A percentile compares a stretch with the other conserved stretches of the same genome.
Conservation (phyloP, 2,329 filamentous ascomycete genomes). For the Escovopsis sp. region DNA sequence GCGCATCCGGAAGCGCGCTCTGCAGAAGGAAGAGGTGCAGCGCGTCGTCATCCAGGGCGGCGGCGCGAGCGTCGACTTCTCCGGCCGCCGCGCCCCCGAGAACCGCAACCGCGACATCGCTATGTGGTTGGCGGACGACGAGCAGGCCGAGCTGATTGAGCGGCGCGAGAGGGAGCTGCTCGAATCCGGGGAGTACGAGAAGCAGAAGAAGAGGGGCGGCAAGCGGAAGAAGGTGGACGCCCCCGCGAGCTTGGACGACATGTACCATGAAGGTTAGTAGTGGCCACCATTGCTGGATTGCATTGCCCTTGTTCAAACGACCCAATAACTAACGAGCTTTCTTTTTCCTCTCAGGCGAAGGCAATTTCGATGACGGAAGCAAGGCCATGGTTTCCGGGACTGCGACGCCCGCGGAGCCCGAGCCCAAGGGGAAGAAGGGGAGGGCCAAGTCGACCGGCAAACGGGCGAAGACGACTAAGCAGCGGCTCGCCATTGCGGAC, state of each 20-base stretch:
- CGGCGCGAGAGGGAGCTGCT: slow-evolving; percentile 77
- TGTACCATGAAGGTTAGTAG: slow-evolving; percentile 94
- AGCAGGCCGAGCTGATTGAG: slow-evolving; percentile 88
- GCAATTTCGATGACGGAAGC: slow-evolving; percentile 79
- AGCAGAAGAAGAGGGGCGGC: slow-evolving; percentile 46
- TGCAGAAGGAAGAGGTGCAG: slow-evolving; percentile 98
- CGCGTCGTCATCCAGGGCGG: slow-evolving; percentile 92
- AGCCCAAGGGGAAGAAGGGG: slow-evolving; percentile 36
- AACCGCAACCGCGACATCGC: slow-evolving; percentile 97
- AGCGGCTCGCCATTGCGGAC: slow-evolving; percentile 53
- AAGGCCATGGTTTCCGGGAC: slow-evolving; percentile 59
- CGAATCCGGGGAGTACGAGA: slow-evolving; percentile 54
- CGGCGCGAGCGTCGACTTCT: slow-evolving; percentile 88
- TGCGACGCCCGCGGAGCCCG: slow-evolving; percentile 59
- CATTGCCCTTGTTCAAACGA: neutral
- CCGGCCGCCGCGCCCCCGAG: slow-evolving; percentile 71
- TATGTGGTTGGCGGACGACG: slow-evolving; percentile 96
- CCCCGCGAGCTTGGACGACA: slow-evolving; percentile 68
- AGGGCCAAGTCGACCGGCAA: slow-evolving; percentile 38
- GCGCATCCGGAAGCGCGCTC: slow-evolving; percentile 86
- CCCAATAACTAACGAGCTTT: no score
- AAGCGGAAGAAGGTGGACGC: slow-evolving; percentile 40
- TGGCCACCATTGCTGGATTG: neutral
- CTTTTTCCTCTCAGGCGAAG: slow-evolving; percentile 53
- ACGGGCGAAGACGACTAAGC: slow-evolving; percentile 53